Base-by-base conservation (phyloP, 495 filamentous ascomycete genomes). In the Penicillium roqueforti region DNA sequence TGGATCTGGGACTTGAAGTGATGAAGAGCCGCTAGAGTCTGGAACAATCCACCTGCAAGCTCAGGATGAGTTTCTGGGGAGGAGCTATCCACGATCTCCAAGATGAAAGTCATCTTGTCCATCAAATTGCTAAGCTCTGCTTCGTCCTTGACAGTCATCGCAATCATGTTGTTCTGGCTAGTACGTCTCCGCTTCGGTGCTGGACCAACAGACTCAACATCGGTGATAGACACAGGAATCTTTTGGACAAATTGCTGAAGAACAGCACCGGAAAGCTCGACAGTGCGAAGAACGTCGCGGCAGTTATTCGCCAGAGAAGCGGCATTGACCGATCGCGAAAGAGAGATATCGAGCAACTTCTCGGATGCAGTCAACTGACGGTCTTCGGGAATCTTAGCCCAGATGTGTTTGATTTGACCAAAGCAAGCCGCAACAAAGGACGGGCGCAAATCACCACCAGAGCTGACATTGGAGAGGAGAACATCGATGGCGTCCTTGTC, bases 71-170 rank as follows among this genome's bases (percentile, higher is more conserved):
- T 75, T 55, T 83, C 83, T 1, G 87, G 84, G 16, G 80, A 78
- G 19, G 90, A 92, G 44, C 77, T 80, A 57, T 96, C 90, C 11
- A 97, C 76, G 11, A 97, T 72, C 63, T 97, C 90, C 3, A 96
- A 75, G n/a, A 96, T 87, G 57, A 96, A 84, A 3, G 89, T 96
- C 49, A 88, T 79, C 64, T 85, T 86, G 59, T 80, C 82, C 59
- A 96, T 76, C 6, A 82, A 75, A 36, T 78, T 75, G 54, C 77
- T 77, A 19, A 89, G 65, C 50, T 87, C 81, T 10, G 77, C 68
- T 28, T 79, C 70, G 57, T 78, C 69, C 43, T 69, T 72, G 14
- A 70, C 58, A 28, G 72, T 74, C 54, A 71, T 64, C 18, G 69
- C 68, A 45, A 72, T 59, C 57, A 70, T 76, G 49, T 87, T 87